Evolutionary conservation across 768 basidiomycete species (phyloP).

Genomic region (Russula ochroleuca): DNA sequence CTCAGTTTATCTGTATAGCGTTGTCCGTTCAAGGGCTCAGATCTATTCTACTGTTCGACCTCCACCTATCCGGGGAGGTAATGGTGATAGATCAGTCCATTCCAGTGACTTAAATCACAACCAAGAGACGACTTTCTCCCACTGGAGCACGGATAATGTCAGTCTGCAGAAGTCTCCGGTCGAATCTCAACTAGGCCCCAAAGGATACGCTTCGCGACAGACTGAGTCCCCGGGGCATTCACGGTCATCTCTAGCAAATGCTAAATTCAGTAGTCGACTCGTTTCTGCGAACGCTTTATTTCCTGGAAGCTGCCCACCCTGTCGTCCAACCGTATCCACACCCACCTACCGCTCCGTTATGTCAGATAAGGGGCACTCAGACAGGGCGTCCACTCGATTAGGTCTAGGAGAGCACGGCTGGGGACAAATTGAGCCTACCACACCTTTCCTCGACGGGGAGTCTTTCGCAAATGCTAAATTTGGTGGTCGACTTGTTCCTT

Average conservation of each 20-base stretch:
- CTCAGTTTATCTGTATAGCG: constrained; percentile 40
- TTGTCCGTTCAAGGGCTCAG: constrained; percentile 65
- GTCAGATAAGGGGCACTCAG: constrained; percentile 61
- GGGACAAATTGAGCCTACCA: neutral
- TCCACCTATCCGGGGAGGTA: constrained; percentile 62
- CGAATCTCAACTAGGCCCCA: constrained; percentile 40
- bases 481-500: too few species aligned
- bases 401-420: neutral
- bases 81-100: constrained; percentile 60
- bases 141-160: constrained; percentile 85
- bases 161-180: constrained; percentile 75
- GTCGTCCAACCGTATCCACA: constrained; percentile 52
- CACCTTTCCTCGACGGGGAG: neutral
- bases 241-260: constrained; percentile 84
- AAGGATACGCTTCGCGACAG: constrained; percentile 35
- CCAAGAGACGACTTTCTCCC: too few species aligned
- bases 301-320: constrained; percentile 50
- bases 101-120: too few species aligned
- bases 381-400: constrained; percentile 32
- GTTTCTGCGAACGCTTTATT: constrained; percentile 55
- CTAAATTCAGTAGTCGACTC: constrained; percentile 85
- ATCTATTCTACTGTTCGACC: constrained; percentile 56
- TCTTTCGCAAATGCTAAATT: too few species aligned
- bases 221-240: constrained; percentile 41
- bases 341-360: constrained; percentile 42